These are phyloP conservation scores for Penicillium decumbens DNA, from an alignment of 2,329 filamentous ascomycete genomes.

Conservation along the genomic window DNA sequence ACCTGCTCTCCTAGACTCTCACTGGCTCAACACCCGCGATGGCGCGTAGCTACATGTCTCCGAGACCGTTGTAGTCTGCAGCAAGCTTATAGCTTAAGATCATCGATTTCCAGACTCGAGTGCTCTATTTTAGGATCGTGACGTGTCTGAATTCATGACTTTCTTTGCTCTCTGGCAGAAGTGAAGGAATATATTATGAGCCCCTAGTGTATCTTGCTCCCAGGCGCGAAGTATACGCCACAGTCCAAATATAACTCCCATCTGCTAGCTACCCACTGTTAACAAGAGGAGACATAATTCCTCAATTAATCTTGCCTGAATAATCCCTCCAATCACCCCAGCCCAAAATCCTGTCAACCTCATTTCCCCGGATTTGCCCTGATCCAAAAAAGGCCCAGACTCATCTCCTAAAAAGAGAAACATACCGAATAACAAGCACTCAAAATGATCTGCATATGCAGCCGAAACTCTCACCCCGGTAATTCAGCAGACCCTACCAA, in stretches of 20 bases:
- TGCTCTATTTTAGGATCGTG: background rate
- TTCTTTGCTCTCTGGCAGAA: background rate
- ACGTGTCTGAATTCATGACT: background rate
- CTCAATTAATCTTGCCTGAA: too few relatives aligned
- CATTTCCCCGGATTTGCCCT: conserved; percentile 10
- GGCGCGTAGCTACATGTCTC: conserved; percentile 11
- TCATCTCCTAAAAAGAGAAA: background rate
- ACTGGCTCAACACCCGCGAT: conserved; percentile 7
- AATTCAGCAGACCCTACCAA: conserved; percentile 2
- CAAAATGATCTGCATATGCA: conserved; percentile 6
- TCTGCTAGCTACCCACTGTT: too few relatives aligned
- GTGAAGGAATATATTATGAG: too few relatives aligned
- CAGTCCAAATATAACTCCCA: too few relatives aligned
- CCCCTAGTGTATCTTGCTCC: too few relatives aligned
- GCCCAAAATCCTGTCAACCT: background rate
- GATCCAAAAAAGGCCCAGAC: background rate
- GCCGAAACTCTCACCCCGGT: conserved; percentile 3
- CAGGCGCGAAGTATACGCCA: too few relatives aligned
- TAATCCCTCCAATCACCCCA: background rate
- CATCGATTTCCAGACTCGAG: background rate
- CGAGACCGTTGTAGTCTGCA: conserved; percentile 5
- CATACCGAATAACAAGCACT: background rate
- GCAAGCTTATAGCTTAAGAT: background rate
- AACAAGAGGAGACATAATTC: too few relatives aligned
- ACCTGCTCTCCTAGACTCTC: background rate